phyloP scores from a whole-genome alignment of 345 rosid species.

The Corchorus capsularis region DNA sequence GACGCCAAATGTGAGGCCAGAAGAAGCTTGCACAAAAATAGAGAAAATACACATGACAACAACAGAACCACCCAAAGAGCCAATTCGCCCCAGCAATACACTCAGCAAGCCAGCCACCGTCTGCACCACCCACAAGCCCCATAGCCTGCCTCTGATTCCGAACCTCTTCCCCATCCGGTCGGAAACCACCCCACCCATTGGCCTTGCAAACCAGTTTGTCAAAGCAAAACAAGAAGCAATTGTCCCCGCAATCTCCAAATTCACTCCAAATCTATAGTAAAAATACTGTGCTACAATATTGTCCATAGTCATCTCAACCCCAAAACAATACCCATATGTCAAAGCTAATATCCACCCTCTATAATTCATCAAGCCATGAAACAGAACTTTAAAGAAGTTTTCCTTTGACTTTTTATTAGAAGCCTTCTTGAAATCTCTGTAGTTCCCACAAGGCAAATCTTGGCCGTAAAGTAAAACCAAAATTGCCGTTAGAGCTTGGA shows the following conservation, averaged over 20 bases:
- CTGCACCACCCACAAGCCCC: constrained; percentile 79
- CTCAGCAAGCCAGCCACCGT: constrained; percentile 68
- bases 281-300: constrained; percentile 75
- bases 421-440: constrained; percentile 7
- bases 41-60: constrained; percentile 65
- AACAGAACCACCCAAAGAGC: constrained; percentile 58
- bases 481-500: constrained; percentile 37
- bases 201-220: constrained; percentile 65
- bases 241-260: constrained; percentile 64
- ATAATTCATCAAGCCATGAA: constrained; percentile 61
- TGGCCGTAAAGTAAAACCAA: constrained; percentile 23
- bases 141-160: constrained; percentile 82
- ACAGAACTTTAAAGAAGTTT: constrained; percentile 35
- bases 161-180: constrained; percentile 54
- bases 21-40: constrained; percentile 76
- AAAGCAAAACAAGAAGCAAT: constrained; percentile 69
- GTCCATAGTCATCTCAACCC: constrained; percentile 74
- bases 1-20: constrained; percentile 82
- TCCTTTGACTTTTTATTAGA: constrained; percentile 19
- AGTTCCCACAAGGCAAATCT: constrained; percentile 49
- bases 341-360: constrained; percentile 79
- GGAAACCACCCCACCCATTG: constrained; percentile 72
- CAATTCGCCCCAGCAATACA: constrained; percentile 56
- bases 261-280: constrained; percentile 69
- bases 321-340: constrained; percentile 62